A percentile compares a stretch with the other conserved stretches of the same genome.
phyloP scores from a whole-genome alignment of 2,329 filamentous ascomycete species.

The Aureobasidium sp. region DNA sequence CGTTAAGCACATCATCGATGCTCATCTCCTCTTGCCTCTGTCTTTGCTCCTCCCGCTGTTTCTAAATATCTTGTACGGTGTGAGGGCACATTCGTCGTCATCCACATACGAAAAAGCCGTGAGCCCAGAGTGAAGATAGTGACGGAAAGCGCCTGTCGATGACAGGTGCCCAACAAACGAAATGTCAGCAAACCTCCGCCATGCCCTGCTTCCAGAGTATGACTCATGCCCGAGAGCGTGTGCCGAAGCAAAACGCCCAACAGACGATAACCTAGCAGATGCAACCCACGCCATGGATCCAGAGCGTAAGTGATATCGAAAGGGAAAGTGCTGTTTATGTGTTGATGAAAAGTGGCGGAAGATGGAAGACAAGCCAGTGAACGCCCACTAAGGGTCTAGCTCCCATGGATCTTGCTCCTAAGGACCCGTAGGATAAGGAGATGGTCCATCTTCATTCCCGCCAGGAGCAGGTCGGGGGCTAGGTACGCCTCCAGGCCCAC shows the following conservation, averaged over 20 bases:
- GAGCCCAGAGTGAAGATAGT: neutral
- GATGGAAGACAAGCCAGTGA: neutral
- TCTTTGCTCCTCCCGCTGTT: neutral
- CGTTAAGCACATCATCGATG: neutral
- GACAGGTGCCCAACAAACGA: neutral
- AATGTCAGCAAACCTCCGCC: neutral
- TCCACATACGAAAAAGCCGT: neutral
- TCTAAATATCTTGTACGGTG: neutral
- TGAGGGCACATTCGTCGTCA: neutral
- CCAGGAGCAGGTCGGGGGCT: neutral
- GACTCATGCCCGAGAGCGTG: neutral
- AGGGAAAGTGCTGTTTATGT: neutral
- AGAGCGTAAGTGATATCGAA: neutral
- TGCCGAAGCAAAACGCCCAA: neutral
- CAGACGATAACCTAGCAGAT: neutral
- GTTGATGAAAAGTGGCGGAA: neutral
- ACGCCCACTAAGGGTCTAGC: neutral
- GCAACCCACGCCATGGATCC: neutral
- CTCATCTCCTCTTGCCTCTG: neutral
- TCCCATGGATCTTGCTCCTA: neutral
- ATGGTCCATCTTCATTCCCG: constrained; percentile 11
- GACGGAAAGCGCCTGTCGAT: neutral
- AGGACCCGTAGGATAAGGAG: constrained; percentile 10
- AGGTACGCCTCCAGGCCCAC: constrained; percentile 8
- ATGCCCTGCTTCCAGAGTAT: neutral